These are phyloP conservation scores for Fraxinus xanthoxyloides DNA, from an alignment of 305 asterid species.

Conservation along the genomic window DNA sequence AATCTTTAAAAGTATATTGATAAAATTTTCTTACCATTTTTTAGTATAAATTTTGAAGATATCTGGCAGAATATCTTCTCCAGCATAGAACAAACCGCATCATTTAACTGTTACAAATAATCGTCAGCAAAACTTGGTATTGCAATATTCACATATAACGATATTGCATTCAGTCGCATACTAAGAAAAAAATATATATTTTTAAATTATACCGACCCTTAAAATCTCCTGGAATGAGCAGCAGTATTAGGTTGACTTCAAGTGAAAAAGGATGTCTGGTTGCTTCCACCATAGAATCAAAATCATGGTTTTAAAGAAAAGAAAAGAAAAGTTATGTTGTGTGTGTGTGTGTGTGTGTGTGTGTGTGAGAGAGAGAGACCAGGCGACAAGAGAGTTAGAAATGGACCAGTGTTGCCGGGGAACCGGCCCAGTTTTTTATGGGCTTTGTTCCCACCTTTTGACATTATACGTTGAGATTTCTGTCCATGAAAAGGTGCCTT, in stretches of 20 bases:
- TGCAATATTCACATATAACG: not conserved
- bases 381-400: conserved; percentile 56
- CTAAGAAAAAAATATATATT: not conserved
- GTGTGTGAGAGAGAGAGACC: not conserved
- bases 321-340: not conserved
- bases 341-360: not conserved
- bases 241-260: conserved; percentile 1
- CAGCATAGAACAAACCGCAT: not conserved
- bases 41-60: too few relatives aligned
- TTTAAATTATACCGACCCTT: not conserved
- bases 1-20: too few relatives aligned
- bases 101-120: not conserved
- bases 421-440: conserved; percentile 58
- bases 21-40: too few relatives aligned
- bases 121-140: not conserved
- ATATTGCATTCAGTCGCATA: too few relatives aligned
- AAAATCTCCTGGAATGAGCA: not conserved
- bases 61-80: not conserved
- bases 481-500: not conserved
- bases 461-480: conserved; percentile 31
- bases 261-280: not conserved
- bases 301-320: not conserved
- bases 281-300: not conserved
- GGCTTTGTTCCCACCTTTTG: conserved; percentile 48
- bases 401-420: conserved; percentile 50